A percentile compares a stretch with the other conserved stretches of the same genome.
These are phyloP conservation scores for Cytospora piceae DNA, from an alignment of 2,329 filamentous ascomycete species.

Conservation along the genomic window DNA sequence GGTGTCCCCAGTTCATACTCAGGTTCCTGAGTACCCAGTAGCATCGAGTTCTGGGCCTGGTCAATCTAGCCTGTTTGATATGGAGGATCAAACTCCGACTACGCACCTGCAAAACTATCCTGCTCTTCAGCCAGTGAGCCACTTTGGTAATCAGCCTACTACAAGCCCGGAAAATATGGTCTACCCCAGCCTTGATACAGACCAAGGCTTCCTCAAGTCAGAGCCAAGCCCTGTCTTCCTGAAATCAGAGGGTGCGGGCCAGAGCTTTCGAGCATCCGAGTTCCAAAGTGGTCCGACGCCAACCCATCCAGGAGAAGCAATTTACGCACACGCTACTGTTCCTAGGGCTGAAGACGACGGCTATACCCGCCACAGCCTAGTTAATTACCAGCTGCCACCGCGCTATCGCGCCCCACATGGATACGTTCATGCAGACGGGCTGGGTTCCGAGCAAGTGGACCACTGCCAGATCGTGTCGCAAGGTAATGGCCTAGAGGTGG, in stretches of 20 bases:
- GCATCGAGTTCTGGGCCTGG: slow-evolving; percentile 25
- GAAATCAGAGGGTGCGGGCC: slow-evolving; percentile 32
- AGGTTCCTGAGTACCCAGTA: slow-evolving; percentile 15
- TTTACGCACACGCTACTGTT: slow-evolving; percentile 3
- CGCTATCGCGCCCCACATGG: slow-evolving; percentile 8
- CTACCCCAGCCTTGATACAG: slow-evolving; percentile 40
- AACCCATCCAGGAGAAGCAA: not conserved
- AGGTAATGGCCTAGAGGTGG: slow-evolving; percentile 27
- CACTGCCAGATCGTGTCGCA: slow-evolving; percentile 25
- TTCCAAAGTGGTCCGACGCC: slow-evolving; percentile 2
- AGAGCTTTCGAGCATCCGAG: slow-evolving; percentile 20
- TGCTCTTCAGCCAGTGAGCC: slow-evolving; percentile 23
- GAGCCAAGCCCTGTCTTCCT: slow-evolving; percentile 34
- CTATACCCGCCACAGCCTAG: slow-evolving; percentile 1
- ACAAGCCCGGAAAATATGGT: slow-evolving; percentile 46
- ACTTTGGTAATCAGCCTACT: slow-evolving; percentile 23
- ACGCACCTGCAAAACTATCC: slow-evolving; percentile 21
- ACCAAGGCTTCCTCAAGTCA: slow-evolving; percentile 36
- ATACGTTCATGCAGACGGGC: slow-evolving; percentile 18
- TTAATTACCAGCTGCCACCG: slow-evolving; percentile 11
- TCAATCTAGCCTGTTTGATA: slow-evolving; percentile 16
- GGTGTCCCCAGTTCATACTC: slow-evolving; percentile 12
- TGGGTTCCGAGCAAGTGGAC: slow-evolving; percentile 16
- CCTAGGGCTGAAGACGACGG: not conserved
- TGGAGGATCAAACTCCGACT: slow-evolving; percentile 28